Percentiles rank a stretch among this genome's conserved stretches.
These are phyloP conservation scores for Trichoderma atrobrunneum DNA, from an alignment of 2,329 filamentous ascomycete genomes.

Conservation along the genomic window DNA sequence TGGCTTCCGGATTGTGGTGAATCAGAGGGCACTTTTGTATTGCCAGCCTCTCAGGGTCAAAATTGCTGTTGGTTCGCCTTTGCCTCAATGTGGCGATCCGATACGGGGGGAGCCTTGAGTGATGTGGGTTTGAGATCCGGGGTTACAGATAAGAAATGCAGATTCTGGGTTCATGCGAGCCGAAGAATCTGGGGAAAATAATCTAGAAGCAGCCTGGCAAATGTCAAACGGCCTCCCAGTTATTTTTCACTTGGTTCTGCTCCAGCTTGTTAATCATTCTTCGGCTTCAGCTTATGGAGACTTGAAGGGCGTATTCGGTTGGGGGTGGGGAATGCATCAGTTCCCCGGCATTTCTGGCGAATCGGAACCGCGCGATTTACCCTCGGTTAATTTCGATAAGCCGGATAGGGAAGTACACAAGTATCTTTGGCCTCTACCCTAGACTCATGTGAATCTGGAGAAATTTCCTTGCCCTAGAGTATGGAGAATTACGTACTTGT, in stretches of 20 bases:
- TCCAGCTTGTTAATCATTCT: neutral
- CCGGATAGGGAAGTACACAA: neutral
- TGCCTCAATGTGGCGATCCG: neutral
- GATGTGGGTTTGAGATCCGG: neutral
- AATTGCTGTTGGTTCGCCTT: neutral
- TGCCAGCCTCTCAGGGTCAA: too few relatives aligned
- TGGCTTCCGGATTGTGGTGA: neutral
- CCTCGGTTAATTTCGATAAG: conserved; percentile 16
- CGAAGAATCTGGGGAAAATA: neutral
- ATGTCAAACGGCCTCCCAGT: neutral
- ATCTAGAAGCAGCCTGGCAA: neutral
- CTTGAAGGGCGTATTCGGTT: neutral
- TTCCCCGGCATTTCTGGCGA: neutral
- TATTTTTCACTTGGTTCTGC: neutral
- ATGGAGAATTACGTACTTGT: neutral
- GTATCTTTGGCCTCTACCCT: neutral
- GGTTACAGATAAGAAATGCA: neutral
- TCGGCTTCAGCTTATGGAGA: neutral
- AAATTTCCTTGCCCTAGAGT: neutral
- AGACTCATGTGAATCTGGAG: neutral
- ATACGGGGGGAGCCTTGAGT: neutral
- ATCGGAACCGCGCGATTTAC: conserved; percentile 1
- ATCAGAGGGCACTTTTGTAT: neutral
- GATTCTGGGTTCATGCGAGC: neutral
- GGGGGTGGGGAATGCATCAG: neutral